These are phyloP conservation scores for Rhizomucor pusillus DNA, from an alignment of 371 early-diverging fungal genomes.

Conservation along the genomic window DNA sequence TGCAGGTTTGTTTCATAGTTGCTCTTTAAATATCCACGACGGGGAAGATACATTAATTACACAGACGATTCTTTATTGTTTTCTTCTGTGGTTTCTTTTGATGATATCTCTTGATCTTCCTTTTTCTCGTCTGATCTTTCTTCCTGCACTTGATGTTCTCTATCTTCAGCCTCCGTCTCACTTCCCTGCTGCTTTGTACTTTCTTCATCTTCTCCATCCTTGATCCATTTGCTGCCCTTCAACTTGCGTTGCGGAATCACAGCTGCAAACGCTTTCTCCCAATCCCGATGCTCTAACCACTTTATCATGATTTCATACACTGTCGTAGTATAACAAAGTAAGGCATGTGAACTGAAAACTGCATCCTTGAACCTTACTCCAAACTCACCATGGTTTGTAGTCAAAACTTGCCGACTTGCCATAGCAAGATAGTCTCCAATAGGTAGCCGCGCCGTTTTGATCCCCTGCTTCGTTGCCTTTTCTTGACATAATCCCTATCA, in stretches of 20 bases:
- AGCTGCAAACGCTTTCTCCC: constrained; percentile 80
- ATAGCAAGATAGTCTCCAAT: constrained; percentile 81
- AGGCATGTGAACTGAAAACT: neutral
- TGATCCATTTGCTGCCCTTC: constrained; percentile 42
- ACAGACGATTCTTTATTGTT: too few species aligned
- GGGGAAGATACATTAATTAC: constrained; percentile 10
- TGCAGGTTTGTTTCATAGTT: too few species aligned
- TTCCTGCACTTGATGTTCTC: constrained; percentile 10
- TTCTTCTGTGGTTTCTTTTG: neutral
- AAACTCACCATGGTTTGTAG: constrained; percentile 84
- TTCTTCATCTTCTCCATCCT: constrained; percentile 15
- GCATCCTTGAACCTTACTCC: neutral
- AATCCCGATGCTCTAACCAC: constrained; percentile 69
- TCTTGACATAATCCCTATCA: constrained; percentile 67
- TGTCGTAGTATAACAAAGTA: constrained; percentile 11
- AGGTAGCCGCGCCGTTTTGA: constrained; percentile 81
- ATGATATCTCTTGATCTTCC: constrained; percentile 1
- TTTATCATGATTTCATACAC: constrained; percentile 81
- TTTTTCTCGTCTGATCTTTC: constrained; percentile 11
- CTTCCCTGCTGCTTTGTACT: constrained; percentile 13
- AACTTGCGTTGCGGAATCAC: constrained; percentile 87
- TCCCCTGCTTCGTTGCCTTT: constrained; percentile 74
- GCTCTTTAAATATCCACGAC: too few species aligned
- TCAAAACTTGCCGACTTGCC: constrained; percentile 79
- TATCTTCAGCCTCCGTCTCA: constrained; percentile 8